Evolutionary conservation across 2,329 filamentous ascomycete genomes (phyloP).

Genomic region (Fusarium floridanum): DNA sequence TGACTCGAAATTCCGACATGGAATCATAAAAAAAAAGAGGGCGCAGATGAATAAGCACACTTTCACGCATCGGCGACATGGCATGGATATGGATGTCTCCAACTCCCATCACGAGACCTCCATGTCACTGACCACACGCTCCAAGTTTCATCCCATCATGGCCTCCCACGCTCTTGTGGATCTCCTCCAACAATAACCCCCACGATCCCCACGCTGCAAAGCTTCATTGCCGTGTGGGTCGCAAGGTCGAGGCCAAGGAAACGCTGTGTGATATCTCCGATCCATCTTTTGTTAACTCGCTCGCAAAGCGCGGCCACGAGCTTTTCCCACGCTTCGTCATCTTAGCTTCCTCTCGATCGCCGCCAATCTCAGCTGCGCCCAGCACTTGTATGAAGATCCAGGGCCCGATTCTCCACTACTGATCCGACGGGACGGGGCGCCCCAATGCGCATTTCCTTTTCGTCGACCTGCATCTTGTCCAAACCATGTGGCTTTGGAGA

Average conservation of each 20-base stretch:
- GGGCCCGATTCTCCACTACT: slow-evolving; percentile 16
- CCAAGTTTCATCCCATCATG: slow-evolving; percentile 22
- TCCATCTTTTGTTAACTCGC: neutral
- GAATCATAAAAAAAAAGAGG: neutral
- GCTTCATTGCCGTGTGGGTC: slow-evolving; percentile 38
- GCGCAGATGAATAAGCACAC: slow-evolving; percentile 1
- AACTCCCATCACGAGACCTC: slow-evolving; percentile 32
- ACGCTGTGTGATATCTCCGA: neutral
- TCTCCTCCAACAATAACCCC: slow-evolving; percentile 25
- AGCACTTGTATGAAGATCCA: slow-evolving; percentile 28
- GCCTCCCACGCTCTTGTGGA: slow-evolving; percentile 30
- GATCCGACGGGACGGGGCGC: slow-evolving; percentile 27
- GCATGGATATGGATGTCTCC: slow-evolving; percentile 9
- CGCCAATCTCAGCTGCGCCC: slow-evolving; percentile 9
- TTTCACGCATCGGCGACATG: neutral
- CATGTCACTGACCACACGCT: slow-evolving; percentile 16
- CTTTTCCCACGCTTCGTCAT: neutral
- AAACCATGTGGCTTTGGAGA: slow-evolving; percentile 32
- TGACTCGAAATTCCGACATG: neutral
- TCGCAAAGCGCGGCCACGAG: slow-evolving; percentile 35
- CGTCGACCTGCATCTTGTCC: slow-evolving; percentile 33
- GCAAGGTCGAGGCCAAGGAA: neutral
- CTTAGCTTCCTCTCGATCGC: slow-evolving; percentile 27
- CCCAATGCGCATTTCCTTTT: slow-evolving; percentile 22
- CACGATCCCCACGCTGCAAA: slow-evolving; percentile 41